Evolutionary conservation across 2,329 filamentous ascomycete species (phyloP), one percentile per base, ranked within the genome.

Genomic region (Ascochyta clinopodiicola): DNA sequence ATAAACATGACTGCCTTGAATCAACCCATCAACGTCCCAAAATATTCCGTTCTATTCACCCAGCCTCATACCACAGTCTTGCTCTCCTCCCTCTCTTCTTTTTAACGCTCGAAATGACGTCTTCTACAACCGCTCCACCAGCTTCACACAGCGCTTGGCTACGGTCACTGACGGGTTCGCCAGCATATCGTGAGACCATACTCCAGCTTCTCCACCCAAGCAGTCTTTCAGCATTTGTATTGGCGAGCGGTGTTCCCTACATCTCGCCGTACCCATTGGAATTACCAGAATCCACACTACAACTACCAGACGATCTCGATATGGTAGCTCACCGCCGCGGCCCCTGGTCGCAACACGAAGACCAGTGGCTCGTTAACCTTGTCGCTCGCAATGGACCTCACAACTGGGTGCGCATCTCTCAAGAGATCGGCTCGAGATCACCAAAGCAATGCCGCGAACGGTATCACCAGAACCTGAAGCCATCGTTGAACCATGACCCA

Each of bases 361-460:
- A 96, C 73, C 78, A 82, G 44, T 81, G 84, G 57, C 83, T 96
- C 22, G 82, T 92, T 63, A 81, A 85, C 56, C 84, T 94, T 22
- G 89, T 96, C 59, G 81, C 84, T 43, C 81, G 82, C 46, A 86
- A 91, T 75, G 90, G 91, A 29, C 84, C 90, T 29, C 84, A 90
- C 73, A 95, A 96, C 82, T 98, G 94, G 94, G 92, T 96, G 13
- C 85, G 87, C 62, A 96, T 97, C 69, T 87, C 93, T 27, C 80
- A 87, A 50, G 82, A 87, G 63, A 87, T 97, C 68, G 83, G 85
- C 56, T 88, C 89, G 24, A 86, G 94, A 60, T 91, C 91, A 22
- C 89, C 94, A 48, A 98, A 98, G 80, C 94, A 98, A 79, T 98
- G 94, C 76, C 87, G 94, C 55, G 94, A 98, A 79, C 85, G 94